Conservation (phyloP, 768 basidiomycete species). For the Auricularia cornea region DNA sequence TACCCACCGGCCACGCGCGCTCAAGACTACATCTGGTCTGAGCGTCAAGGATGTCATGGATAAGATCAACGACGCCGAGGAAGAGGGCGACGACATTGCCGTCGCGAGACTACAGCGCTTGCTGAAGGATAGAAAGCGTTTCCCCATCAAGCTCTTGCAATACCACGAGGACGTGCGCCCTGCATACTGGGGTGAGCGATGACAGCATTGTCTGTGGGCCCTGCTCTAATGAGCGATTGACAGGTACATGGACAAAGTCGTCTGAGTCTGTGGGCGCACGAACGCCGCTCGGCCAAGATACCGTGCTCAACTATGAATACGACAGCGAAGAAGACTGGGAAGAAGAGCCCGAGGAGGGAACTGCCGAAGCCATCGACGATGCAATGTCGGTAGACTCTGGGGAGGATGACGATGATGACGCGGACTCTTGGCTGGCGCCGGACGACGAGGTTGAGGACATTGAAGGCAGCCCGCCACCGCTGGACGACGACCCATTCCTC, state of each 20-base stretch:
- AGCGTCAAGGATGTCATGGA: constrained; percentile 44
- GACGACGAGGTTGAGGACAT: not conserved
- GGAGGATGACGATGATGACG: not conserved
- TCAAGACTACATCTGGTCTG: constrained; percentile 21
- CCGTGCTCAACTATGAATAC: constrained; percentile 78
- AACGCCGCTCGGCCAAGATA: constrained; percentile 72
- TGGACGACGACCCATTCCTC: constrained; percentile 23
- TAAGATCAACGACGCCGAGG: constrained; percentile 67
- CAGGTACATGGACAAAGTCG: constrained; percentile 76
- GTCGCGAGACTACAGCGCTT: constrained; percentile 57
- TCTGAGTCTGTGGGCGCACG: constrained; percentile 76
- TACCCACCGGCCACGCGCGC: not conserved
- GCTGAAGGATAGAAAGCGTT: constrained; percentile 49
- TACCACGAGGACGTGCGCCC: constrained; percentile 82
- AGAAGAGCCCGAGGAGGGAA: constrained; percentile 59
- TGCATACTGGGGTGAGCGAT: constrained; percentile 65
- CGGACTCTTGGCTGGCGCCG: not conserved
- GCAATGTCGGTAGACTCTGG: not conserved
- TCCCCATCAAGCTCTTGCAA: constrained; percentile 76
- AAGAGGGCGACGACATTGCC: constrained; percentile 58
- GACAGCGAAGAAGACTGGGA: constrained; percentile 98
- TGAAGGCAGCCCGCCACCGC: constrained; percentile 28
- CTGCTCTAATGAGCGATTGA: not conserved
- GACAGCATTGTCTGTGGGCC: constrained; percentile 3
- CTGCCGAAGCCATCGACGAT: constrained; percentile 57